Conservation (phyloP, 1,284 basidiomycete genomes). For the Pseudozyma sp. region DNA sequence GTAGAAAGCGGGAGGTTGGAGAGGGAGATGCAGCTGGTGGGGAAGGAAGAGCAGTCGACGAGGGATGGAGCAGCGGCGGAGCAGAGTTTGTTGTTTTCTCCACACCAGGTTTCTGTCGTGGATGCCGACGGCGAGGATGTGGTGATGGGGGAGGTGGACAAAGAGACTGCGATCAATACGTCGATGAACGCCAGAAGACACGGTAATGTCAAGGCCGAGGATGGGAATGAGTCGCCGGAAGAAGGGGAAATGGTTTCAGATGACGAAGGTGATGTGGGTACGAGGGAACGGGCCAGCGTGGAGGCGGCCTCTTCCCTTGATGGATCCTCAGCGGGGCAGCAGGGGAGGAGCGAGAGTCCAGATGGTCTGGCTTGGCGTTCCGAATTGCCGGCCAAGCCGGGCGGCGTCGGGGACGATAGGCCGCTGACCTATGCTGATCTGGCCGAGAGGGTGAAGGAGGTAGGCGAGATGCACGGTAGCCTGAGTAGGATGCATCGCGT, state of each 20-base stretch:
- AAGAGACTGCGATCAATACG: conserved; percentile 28
- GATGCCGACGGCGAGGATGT: not conserved
- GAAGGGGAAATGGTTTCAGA: conserved; percentile 47
- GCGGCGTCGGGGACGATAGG: not conserved
- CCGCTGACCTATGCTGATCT: conserved; percentile 44
- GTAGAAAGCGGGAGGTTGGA: conserved; percentile 35
- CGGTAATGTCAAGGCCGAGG: conserved; percentile 3
- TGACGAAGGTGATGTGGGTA: not conserved
- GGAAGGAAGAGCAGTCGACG: conserved; percentile 22
- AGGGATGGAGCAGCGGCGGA: conserved; percentile 6
- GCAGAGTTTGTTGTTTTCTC: conserved; percentile 33
- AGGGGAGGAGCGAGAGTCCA: conserved; percentile 29
- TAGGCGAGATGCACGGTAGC: conserved; percentile 40
- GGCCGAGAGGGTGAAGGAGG: conserved; percentile 18
- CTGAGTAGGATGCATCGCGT: conserved; percentile 47
- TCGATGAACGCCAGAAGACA: conserved; percentile 15
- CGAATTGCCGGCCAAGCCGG: not conserved
- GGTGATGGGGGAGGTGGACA: conserved; percentile 15
- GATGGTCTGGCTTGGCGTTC: conserved; percentile 38
- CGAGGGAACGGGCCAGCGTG: not conserved
- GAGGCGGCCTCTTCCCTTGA: not conserved
- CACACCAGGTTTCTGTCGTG: conserved; percentile 8
- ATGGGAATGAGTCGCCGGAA: conserved; percentile 40
- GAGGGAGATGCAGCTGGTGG: conserved; percentile 26
- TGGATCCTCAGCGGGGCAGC: conserved; percentile 2